Evolutionary conservation across 2,329 filamentous ascomycete genomes (phyloP).

Genomic region (Aspergillus floridensis): DNA sequence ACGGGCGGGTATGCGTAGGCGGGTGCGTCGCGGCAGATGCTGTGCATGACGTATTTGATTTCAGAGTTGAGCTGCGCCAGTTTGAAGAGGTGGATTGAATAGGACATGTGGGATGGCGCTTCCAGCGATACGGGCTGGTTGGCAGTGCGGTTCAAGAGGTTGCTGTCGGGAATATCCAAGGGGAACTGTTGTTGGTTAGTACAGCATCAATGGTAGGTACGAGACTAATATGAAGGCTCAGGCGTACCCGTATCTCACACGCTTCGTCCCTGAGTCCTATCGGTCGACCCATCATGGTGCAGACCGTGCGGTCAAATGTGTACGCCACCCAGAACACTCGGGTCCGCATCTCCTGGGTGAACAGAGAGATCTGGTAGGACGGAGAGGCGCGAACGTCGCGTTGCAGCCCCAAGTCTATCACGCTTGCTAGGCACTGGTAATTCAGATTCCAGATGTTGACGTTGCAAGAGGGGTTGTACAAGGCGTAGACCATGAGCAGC

Average conservation of each 20-base stretch:
- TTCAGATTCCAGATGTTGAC: slow-evolving; percentile 57
- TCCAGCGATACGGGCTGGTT: slow-evolving; percentile 11
- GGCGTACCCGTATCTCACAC: slow-evolving; percentile 50
- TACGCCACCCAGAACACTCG: slow-evolving; percentile 57
- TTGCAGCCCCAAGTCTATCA: slow-evolving; percentile 54
- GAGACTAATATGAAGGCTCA: no score
- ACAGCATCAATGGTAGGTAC: slow-evolving; percentile 5
- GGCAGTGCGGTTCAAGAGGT: neutral
- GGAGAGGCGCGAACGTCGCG: slow-evolving; percentile 46
- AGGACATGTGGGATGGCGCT: slow-evolving; percentile 37
- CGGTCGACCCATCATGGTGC: slow-evolving; percentile 57
- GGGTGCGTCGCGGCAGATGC: slow-evolving; percentile 49
- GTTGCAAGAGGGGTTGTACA: slow-evolving; percentile 50
- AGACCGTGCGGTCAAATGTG: slow-evolving; percentile 51
- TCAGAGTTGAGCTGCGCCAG: slow-evolving; percentile 51
- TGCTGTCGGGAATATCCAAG: slow-evolving; percentile 14
- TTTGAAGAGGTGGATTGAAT: slow-evolving; percentile 50
- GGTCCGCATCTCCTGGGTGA: slow-evolving; percentile 56
- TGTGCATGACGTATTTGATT: slow-evolving; percentile 58
- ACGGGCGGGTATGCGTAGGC: slow-evolving; percentile 51
- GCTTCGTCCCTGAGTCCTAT: slow-evolving; percentile 57
- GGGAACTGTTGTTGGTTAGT: slow-evolving; percentile 18
- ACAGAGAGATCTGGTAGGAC: slow-evolving; percentile 40
- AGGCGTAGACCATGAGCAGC: slow-evolving; percentile 47
- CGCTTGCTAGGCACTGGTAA: slow-evolving; percentile 53